Evolutionary conservation across 305 asterid species (phyloP).

Genomic region (Fraxinus xanthoxyloides): DNA sequence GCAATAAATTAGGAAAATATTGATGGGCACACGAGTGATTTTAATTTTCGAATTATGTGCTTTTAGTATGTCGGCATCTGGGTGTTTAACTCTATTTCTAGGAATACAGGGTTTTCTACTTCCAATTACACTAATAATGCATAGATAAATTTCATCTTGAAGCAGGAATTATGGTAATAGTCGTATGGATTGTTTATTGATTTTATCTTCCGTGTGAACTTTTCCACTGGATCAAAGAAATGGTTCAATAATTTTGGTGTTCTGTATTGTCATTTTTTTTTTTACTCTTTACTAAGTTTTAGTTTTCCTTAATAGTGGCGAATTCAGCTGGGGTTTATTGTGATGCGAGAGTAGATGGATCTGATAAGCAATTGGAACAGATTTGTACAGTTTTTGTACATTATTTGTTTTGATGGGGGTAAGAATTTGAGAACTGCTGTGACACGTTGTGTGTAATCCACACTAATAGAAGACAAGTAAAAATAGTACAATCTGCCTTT

Average conservation of each 20-base stretch:
- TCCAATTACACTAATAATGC: not conserved
- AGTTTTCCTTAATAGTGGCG: not conserved
- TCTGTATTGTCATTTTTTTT: not conserved
- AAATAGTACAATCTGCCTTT: not conserved
- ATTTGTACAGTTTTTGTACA: not conserved
- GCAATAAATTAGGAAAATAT: constrained; percentile 11
- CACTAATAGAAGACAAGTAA: not conserved
- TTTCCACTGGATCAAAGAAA: not conserved
- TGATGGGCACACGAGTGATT: not conserved
- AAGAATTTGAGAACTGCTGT: not conserved
- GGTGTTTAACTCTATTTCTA: not conserved
- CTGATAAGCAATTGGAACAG: not conserved
- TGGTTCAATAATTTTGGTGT: not conserved
- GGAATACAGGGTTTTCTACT: not conserved
- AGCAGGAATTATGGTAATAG: not conserved
- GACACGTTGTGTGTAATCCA: not conserved
- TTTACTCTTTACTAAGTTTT: not conserved
- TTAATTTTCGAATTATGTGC: not conserved
- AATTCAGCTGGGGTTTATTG: not conserved
- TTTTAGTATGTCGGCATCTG: not conserved
- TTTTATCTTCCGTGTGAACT: not conserved
- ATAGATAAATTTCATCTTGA: not conserved
- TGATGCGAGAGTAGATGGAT: not conserved
- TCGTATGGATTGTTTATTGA: not conserved
- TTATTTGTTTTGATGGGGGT: not conserved